Percentiles rank a stretch among this genome's conserved stretches.
phyloP scores from a whole-genome alignment of 108 stramenopile genomes.

The Pseudonitzschia pungens region DNA sequence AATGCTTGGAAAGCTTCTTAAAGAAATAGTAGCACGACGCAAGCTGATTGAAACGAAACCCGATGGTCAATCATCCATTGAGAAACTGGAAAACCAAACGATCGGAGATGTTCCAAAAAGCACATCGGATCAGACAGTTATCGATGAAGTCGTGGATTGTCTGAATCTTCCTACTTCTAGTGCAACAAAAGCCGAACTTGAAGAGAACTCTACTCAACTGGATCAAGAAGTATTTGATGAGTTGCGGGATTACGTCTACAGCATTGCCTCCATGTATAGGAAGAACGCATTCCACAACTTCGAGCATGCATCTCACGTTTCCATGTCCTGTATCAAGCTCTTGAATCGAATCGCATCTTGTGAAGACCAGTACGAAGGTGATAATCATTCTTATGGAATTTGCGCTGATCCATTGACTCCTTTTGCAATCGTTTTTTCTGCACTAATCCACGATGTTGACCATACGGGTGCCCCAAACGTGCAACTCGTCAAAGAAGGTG shows the following conservation, averaged over 20 bases:
- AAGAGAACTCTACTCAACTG: neutral
- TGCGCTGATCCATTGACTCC: conserved; percentile 39
- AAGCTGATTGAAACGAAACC: neutral
- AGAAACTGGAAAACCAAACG: conserved; percentile 5
- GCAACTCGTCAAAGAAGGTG: conserved; percentile 41
- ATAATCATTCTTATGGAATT: conserved; percentile 34
- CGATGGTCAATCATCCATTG: neutral
- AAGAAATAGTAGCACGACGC: conserved; percentile 18
- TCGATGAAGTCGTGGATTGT: conserved; percentile 45
- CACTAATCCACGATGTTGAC: conserved; percentile 49
- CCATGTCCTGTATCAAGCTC: conserved; percentile 28
- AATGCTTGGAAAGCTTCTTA: conserved; percentile 23
- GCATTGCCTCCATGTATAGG: conserved; percentile 22
- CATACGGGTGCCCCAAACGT: conserved; percentile 47
- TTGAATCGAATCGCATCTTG: conserved; percentile 19
- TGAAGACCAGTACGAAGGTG: neutral
- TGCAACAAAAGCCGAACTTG: neutral
- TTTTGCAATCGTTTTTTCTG: conserved; percentile 46
- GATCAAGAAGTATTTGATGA: conserved; percentile 16
- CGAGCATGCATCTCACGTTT: conserved; percentile 34
- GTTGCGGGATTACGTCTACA: conserved; percentile 23
- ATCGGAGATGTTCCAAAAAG: neutral
- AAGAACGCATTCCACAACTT: conserved; percentile 30
- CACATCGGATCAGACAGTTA: neutral
- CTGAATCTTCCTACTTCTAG: conserved; percentile 32